Conservation (phyloP, 2,329 filamentous ascomycete genomes). For the Stromatinia cepivora region DNA sequence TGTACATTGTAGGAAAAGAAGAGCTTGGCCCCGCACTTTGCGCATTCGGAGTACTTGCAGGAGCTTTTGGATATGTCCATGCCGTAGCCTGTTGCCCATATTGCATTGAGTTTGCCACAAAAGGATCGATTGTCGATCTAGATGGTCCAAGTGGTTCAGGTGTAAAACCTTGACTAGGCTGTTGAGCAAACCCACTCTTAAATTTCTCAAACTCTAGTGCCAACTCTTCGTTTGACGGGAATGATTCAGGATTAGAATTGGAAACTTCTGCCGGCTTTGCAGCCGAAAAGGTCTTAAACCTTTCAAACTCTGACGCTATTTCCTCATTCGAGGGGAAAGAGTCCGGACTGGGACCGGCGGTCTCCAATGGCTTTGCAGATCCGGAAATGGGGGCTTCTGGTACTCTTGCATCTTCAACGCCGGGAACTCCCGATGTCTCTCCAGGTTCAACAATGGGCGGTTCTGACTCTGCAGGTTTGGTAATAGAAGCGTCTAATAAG, state of each 20-base stretch:
- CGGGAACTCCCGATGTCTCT: background rate
- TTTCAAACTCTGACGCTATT: slow-evolving; percentile 7
- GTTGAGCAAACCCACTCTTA: background rate
- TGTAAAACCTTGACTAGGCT: background rate
- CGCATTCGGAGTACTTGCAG: background rate
- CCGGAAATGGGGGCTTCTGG: background rate
- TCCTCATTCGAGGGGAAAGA: slow-evolving; percentile 7
- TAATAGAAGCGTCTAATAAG: background rate
- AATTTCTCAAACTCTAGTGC: slow-evolving; percentile 17
- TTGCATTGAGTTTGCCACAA: background rate
- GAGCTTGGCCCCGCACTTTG: background rate
- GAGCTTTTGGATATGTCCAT: background rate
- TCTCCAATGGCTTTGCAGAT: background rate
- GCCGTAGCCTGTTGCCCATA: background rate
- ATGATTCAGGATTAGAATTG: background rate
- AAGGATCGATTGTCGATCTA: background rate
- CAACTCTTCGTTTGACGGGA: slow-evolving; percentile 7
- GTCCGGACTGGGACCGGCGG: background rate
- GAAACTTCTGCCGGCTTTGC: background rate
- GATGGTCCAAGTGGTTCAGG: background rate
- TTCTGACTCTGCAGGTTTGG: background rate
- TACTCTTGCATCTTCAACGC: background rate
- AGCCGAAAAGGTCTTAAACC: background rate
- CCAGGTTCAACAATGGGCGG: background rate
- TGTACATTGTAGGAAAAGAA: background rate